Conservation (phyloP, 2,329 filamentous ascomycete species). For the Metarhizium sp. region DNA sequence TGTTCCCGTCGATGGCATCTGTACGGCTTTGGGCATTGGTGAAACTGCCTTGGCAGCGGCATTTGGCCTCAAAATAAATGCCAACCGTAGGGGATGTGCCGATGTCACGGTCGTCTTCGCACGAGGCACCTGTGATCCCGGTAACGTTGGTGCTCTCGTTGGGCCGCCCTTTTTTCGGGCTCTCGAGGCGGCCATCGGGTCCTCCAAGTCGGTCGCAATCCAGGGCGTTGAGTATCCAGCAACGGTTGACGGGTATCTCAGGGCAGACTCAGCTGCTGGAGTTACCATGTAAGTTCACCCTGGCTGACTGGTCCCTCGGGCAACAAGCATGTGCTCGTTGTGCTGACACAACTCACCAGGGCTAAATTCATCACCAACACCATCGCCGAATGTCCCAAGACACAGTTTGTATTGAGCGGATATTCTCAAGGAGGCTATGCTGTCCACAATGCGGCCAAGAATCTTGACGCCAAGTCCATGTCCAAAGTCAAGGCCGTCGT, state of each 20-base stretch:
- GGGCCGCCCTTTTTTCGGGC: slow-evolving; percentile 18
- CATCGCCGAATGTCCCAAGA: slow-evolving; percentile 15
- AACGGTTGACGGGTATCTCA: slow-evolving; percentile 16
- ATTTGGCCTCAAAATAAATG: slow-evolving; percentile 8
- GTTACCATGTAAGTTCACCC: slow-evolving; percentile 13
- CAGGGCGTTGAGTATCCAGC: slow-evolving; percentile 19
- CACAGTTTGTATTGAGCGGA: slow-evolving; percentile 16
- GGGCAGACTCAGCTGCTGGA: slow-evolving; percentile 11
- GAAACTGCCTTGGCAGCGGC: slow-evolving; percentile 8
- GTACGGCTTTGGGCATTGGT: slow-evolving; percentile 6
- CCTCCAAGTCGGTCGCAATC: slow-evolving; percentile 11
- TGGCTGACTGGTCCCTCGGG: background rate
- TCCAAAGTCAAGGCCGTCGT: slow-evolving; percentile 19
- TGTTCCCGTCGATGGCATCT: slow-evolving; percentile 8
- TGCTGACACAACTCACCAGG: slow-evolving; percentile 14
- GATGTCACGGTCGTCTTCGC: slow-evolving; percentile 19
- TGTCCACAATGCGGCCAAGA: slow-evolving; percentile 16
- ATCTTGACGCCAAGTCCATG: slow-evolving; percentile 13
- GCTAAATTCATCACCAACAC: slow-evolving; percentile 22
- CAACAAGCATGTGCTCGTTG: background rate
- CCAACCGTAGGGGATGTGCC: slow-evolving; percentile 12
- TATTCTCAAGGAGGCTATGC: slow-evolving; percentile 20
- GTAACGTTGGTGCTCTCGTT: slow-evolving; percentile 19
- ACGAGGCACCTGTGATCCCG: slow-evolving; percentile 20
- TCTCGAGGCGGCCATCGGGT: slow-evolving; percentile 8